A percentile compares a stretch with the other conserved stretches of the same genome.
These are phyloP conservation scores for Abelmoschus esculentus DNA, from an alignment of 345 rosid genomes.

Conservation along the genomic window DNA sequence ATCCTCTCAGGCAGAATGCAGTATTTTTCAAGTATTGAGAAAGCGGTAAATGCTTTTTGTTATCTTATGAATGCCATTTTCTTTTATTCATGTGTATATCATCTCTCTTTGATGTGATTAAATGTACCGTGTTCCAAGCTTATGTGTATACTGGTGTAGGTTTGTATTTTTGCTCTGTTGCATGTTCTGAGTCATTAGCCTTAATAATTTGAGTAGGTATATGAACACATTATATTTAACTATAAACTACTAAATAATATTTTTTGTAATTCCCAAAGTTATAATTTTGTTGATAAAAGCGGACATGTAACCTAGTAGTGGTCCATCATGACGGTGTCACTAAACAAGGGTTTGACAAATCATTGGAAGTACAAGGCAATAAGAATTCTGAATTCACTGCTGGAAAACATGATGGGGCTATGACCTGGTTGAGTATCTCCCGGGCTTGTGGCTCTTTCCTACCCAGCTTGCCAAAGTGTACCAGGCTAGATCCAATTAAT, in stretches of 20 bases:
- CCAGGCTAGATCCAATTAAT: not conserved
- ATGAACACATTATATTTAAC: not conserved
- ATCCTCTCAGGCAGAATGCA: conserved; percentile 80
- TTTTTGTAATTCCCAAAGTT: not conserved
- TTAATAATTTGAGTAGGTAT: not conserved
- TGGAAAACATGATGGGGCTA: not conserved
- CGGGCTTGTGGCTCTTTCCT: not conserved
- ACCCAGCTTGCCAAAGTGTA: not conserved
- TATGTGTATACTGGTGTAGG: too few species aligned
- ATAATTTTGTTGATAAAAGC: not conserved
- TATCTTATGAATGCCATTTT: not conserved
- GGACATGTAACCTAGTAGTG: not conserved
- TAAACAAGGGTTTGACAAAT: not conserved
- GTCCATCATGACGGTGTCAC: not conserved
- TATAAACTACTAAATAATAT: not conserved
- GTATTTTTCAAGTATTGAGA: conserved; percentile 74
- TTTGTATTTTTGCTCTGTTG: not conserved
- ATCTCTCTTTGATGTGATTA: not conserved
- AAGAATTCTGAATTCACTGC: not conserved
- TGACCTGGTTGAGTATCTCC: not conserved
- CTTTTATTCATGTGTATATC: not conserved
- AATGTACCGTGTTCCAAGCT: not conserved
- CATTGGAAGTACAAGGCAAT: not conserved
- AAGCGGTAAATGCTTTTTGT: conserved; percentile 49
- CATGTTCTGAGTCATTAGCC: not conserved